Evolutionary conservation across 2,329 filamentous ascomycete species (phyloP).

Genomic region (Colletotrichum melonis): DNA sequence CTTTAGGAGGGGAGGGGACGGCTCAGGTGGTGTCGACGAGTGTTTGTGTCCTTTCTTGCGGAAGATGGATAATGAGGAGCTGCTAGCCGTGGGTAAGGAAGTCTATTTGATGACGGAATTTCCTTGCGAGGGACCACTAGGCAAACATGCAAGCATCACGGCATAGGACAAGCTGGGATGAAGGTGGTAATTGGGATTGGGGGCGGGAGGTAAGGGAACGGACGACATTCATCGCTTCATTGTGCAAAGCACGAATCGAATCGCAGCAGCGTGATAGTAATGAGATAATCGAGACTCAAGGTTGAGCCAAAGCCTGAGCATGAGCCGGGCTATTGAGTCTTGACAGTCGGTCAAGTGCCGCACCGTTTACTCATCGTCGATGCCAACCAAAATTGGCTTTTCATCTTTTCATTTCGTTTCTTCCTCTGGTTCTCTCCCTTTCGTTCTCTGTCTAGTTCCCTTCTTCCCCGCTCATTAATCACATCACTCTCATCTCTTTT

Average conservation of each 20-base stretch:
- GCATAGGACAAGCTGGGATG: slow-evolving; percentile 6
- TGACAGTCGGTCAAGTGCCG: neutral
- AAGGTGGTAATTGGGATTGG: neutral
- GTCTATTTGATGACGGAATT: slow-evolving; percentile 33
- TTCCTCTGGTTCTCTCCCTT: neutral
- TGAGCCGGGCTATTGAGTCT: neutral
- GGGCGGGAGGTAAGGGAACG: slow-evolving; percentile 6
- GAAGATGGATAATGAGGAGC: neutral
- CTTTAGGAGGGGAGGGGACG: neutral
- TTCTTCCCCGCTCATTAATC: neutral
- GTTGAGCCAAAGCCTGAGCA: too few species aligned
- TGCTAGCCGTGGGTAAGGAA: slow-evolving; percentile 4
- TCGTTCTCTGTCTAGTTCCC: neutral
- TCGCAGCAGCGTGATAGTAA: neutral
- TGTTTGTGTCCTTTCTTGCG: neutral
- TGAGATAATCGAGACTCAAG: neutral
- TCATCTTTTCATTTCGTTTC: neutral
- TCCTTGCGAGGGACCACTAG: neutral
- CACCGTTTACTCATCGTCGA: neutral
- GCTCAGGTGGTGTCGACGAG: neutral
- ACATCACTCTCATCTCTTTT: neutral
- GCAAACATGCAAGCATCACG: neutral
- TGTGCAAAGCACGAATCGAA: neutral
- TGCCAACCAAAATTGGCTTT: neutral
- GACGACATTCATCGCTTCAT: neutral